Evolutionary conservation across 345 rosid genomes (phyloP).

Genomic region (Geranium rotundifolium): DNA sequence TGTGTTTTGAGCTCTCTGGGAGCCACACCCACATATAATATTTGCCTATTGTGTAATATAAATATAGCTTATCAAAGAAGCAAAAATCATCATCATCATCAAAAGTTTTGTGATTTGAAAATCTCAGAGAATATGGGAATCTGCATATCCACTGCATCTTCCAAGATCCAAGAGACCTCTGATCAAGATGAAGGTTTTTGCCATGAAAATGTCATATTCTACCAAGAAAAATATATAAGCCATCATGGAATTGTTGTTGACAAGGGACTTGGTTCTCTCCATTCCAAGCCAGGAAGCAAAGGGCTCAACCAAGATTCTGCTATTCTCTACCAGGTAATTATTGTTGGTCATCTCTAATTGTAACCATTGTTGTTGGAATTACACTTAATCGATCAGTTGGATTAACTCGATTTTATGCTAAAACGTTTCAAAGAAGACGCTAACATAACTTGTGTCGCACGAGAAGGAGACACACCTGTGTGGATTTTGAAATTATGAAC

Average conservation of each 20-base stretch:
- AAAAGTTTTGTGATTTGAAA: slow-evolving; percentile 3
- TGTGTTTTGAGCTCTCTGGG: slow-evolving; percentile 24
- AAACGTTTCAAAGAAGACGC: too few relatives aligned
- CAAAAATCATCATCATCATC: not conserved
- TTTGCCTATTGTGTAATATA: slow-evolving; percentile 15
- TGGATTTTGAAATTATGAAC: too few relatives aligned
- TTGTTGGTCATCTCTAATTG: slow-evolving; percentile 10
- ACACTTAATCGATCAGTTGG: not conserved
- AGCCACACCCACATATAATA: slow-evolving; percentile 19
- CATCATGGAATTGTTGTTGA: slow-evolving; percentile 6
- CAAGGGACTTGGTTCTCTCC: slow-evolving; percentile 36
- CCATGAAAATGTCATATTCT: slow-evolving; percentile 16
- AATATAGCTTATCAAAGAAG: slow-evolving; percentile 10
- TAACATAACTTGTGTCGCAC: too few relatives aligned
- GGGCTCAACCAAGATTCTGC: slow-evolving; percentile 84
- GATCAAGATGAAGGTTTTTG: slow-evolving; percentile 5
- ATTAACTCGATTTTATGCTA: not conserved
- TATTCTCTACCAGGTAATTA: slow-evolving; percentile 36
- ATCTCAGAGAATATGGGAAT: slow-evolving; percentile 29
- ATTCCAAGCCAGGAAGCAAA: slow-evolving; percentile 55
- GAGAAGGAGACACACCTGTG: too few relatives aligned
- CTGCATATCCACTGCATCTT: slow-evolving; percentile 37
- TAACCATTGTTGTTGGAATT: not conserved
- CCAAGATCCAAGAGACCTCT: slow-evolving; percentile 24
- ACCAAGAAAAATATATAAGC: slow-evolving; percentile 1